These are phyloP conservation scores for Noccaea caerulescens DNA, from an alignment of 345 rosid species.

Conservation along the genomic window DNA sequence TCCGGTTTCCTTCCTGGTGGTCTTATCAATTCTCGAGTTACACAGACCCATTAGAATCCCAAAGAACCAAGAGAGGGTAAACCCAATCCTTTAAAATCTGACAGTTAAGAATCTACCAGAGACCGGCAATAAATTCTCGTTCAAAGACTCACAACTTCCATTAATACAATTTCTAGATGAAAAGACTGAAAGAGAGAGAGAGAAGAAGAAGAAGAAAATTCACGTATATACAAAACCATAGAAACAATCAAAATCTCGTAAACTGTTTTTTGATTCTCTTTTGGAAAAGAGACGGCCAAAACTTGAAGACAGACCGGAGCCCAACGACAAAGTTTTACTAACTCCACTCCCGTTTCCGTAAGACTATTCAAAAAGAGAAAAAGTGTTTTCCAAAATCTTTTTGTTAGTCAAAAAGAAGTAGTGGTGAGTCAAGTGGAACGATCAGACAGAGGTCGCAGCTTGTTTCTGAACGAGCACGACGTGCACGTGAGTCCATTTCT, in stretches of 20 bases:
- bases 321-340: constrained; percentile 35
- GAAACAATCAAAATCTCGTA: constrained; percentile 26
- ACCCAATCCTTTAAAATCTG: not conserved
- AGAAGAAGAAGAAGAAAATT: not conserved
- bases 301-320: constrained; percentile 32
- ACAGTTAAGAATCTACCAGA: constrained; percentile 18
- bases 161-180: not conserved
- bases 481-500: constrained; percentile 36
- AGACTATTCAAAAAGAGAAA: constrained; percentile 32
- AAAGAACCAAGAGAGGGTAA: not conserved
- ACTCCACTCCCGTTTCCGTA: constrained; percentile 36
- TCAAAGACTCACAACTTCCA: constrained; percentile 20
- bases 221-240: constrained; percentile 18
- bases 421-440: constrained; percentile 9
- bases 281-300: constrained; percentile 37
- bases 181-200: not conserved
- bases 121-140: constrained; percentile 32
- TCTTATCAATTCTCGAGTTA: constrained; percentile 49
- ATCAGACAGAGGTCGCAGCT: constrained; percentile 24
- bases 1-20: constrained; percentile 38
- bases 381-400: not conserved
- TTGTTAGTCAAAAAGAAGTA: constrained; percentile 19
- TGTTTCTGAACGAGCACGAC: constrained; percentile 28
- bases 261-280: constrained; percentile 25
- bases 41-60: constrained; percentile 67